Evolutionary conservation across 2,329 filamentous ascomycete genomes (phyloP), one percentile per base, ranked within the genome.

Genomic region (Huntiella omanensis): DNA sequence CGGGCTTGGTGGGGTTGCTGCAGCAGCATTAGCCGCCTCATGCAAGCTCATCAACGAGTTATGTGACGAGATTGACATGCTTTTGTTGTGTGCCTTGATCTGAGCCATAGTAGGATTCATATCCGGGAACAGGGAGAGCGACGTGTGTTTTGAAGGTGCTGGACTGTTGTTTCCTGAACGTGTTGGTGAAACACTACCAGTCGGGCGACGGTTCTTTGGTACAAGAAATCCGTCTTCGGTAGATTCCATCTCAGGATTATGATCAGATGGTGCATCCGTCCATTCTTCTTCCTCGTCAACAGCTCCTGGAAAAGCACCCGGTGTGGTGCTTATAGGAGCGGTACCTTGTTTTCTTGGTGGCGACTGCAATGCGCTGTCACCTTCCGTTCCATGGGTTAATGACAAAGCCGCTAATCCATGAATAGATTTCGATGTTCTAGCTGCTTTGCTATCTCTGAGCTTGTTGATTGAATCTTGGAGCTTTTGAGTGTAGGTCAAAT

Each of bases 401-500:
- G 22, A 28, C 22, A 28, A 28, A 33, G 49, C 39, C 22, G 59
- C 52, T 11, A 61, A 51, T 49, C 59, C 64, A 3, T 64, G 59
- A 6, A 67, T 60, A 1, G 66, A 67, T 50, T 72, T 74, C 1
- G 70, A 67, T 12, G 63, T 59, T 34, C 68, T 63, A 13, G 64
- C 57, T 42, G 63, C 62, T 39, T 61, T 66, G 4, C 69, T 59
- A 53, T 79, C 73, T 12, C 75, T 74, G 43, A 80, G 64, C 64
- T 73, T 72, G 56, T 78, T 93, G 55, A 98, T 96, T 55, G 87
- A 85, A 55, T 96, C 88, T 53, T 94, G 86, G 12, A 98, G 68
- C 38, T 83, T 72, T 59, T 96, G 87, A 0, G 91, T 94, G n/a
- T 91, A 92, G 0, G 85, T 87, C 59, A 92, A 92, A 56, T 88